A percentile compares a stretch with the other conserved stretches of the same genome.
phyloP scores from a whole-genome alignment of 306 rosid genomes.

The Canavalia ensiformis region DNA sequence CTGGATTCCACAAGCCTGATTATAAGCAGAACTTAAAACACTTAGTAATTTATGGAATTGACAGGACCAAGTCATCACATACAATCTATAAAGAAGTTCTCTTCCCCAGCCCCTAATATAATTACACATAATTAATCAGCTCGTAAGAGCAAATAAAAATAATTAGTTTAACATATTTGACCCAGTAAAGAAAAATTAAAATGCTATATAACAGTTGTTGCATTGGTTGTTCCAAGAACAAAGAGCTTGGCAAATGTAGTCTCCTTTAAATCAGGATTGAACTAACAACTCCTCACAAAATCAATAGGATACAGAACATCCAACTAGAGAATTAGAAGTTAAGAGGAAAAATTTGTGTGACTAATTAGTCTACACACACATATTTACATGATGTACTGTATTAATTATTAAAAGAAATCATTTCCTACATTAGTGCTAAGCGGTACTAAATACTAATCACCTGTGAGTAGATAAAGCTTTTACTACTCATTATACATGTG shows the following conservation, averaged over 20 bases:
- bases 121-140: conserved; percentile 3
- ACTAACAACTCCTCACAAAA: conserved; percentile 14
- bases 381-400: neutral
- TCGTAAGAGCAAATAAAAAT: neutral
- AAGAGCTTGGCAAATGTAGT: neutral
- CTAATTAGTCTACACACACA: neutral
- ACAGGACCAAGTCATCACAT: neutral
- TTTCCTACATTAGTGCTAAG: neutral
- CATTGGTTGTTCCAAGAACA: conserved; percentile 3
- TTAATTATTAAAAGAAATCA: neutral
- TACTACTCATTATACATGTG: neutral
- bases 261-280: conserved; percentile 10
- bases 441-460: neutral
- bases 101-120: neutral
- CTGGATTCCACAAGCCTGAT: conserved; percentile 16
- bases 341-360: neutral
- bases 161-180: neutral
- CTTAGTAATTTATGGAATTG: neutral
- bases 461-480: neutral
- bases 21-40: conserved; percentile 21
- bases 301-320: neutral
- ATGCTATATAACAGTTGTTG: conserved; percentile 1
- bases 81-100: conserved; percentile 3
- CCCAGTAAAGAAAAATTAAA: neutral
- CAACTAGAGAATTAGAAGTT: conserved; percentile 19